Base-by-base conservation (phyloP, 306 rosid species). In the Trifolium repens region DNA sequence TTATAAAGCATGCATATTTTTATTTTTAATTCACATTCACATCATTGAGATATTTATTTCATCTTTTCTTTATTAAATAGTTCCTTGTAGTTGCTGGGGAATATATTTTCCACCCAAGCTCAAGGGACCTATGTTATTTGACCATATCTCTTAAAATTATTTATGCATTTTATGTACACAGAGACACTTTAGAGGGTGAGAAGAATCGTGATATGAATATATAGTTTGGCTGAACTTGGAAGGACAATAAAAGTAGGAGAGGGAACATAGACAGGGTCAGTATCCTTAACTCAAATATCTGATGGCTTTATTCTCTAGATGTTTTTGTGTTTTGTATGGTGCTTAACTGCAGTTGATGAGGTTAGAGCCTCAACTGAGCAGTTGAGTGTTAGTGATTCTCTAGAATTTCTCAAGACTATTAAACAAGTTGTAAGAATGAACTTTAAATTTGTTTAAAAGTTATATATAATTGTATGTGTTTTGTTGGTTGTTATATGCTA, bases 81-180 rank as follows among this genome's bases (percentile, higher is more conserved):
- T 81, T 81, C 78, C 88, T 85, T 76, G 84, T 79, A 79, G 85
- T 61, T 8, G 50, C 72, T 54, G 88, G 88, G 30, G 80, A 85
- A 73, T 85, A 54, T 67, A 75, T 85, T 76, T 85, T 85, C 67
- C 88, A 82, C 84, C 88, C 88, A 52, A 81, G 88, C 42, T 37
- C 79, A 75, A 75, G 71, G 74, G 81, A 82, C 46, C 82, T 55
- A 0, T 59, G 79, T 69, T 75, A 79, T 75, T 79, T 85, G 72
- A 75, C 86, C 76, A 42, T 85, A 27, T 75, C 84, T 71, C 62
- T 85, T 44, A 82, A 85, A 75, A 9, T 71, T 70, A 79, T 13
- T 79, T 4, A 54, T 66, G 82, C 62, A 71, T 43, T 82, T 67
- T 78, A 11, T 78, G 88, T 76, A 1, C 88, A 79, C 58, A 85